Evolutionary conservation across 495 filamentous ascomycete species (phyloP).

Genomic region (Jackrogersella multiformis): DNA sequence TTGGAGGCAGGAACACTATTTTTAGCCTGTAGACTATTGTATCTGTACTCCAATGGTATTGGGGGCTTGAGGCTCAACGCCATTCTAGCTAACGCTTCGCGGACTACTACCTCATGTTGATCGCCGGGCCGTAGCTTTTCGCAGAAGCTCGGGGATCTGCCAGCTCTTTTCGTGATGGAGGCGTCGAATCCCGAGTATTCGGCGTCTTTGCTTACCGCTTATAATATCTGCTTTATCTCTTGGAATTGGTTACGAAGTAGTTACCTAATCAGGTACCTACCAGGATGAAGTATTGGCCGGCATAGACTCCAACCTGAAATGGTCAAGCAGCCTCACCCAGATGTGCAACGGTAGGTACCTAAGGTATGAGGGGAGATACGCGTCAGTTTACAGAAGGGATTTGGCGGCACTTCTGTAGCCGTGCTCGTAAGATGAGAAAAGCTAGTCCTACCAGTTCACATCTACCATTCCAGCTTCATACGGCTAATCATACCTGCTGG

Average conservation of each 20-base stretch:
- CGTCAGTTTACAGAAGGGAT: neutral
- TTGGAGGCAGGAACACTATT: neutral
- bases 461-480: neutral
- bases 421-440: neutral
- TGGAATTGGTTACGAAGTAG: neutral
- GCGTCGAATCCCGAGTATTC: neutral
- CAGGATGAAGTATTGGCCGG: neutral
- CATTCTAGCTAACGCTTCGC: neutral
- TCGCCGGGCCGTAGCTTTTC: neutral
- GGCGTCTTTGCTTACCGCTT: neutral
- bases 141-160: neutral
- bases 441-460: neutral
- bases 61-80: slow-evolving; percentile 6
- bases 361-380: neutral
- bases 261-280: neutral
- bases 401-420: neutral
- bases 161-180: neutral
- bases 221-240: neutral
- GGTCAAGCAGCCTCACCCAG: neutral
- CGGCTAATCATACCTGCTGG: neutral
- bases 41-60: too few relatives aligned
- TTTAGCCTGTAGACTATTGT: too few relatives aligned
- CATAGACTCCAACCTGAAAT: slow-evolving; percentile 1
- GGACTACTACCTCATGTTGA: neutral
- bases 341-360: neutral